Base-by-base conservation (phyloP, 306 rosid genomes). In the Abrus precatorius region DNA sequence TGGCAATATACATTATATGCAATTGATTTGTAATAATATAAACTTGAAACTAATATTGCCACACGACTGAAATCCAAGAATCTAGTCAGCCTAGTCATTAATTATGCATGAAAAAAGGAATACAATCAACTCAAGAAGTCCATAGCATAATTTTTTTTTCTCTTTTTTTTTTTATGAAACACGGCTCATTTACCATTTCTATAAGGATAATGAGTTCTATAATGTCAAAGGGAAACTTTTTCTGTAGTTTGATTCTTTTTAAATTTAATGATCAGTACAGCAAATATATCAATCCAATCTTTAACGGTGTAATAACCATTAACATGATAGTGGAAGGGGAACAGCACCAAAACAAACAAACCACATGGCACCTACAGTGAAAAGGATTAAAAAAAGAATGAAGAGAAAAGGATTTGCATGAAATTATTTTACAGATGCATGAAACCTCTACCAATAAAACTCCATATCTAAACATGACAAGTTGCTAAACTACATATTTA, bases 371-470 rank as follows among this genome's bases (percentile, higher is more conserved):
- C 8, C 30, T 11, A 40, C 33, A 32, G 47, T 33, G 12, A 27
- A 73, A 67, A 65, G 32, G 4, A 20, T 14, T 30, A 69, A 49
- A 36, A 38, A 73, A 74, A 54, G 14, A 43, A 79, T 1, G 41
- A 38, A 41, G 12, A 53, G 36, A 56, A 45, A 69, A 57, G 57
- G 77, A 75, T 41, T 36, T 43, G 45, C 75, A 83, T 66, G 66
- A 52, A 80, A 86, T 52, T 83, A 86, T 85, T 82, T 88, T 88
- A 88, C 93, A 91, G 52, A 49, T 71, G 78, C 75, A 75, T 5
- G 69, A 86, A 78, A 77, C 69, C 71, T 80, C 86, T 83, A 81
- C 84, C 53, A 54, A 84, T 88, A 78, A 76, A 83, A 72, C 71
- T 62, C 54, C 76, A 61, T 10, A 65, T 50, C 70, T 66, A 77